Conservation (phyloP, 352 stramenopile genomes). For the Aphanomyces invadans region DNA sequence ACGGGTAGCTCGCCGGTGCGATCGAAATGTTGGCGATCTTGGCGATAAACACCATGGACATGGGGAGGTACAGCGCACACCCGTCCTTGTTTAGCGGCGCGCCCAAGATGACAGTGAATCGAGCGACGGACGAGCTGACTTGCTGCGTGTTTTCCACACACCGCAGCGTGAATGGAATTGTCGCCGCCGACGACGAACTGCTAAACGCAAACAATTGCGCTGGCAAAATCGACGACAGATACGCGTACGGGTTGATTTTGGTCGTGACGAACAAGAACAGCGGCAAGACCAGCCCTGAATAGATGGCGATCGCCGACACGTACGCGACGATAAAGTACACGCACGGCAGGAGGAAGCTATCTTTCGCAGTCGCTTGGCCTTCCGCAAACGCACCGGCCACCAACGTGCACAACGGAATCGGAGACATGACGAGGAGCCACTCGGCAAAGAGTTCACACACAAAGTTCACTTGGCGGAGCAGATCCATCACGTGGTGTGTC, state of each 20-base stretch:
- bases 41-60: constrained; percentile 36
- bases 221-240: constrained; percentile 26
- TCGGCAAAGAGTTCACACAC: constrained; percentile 13
- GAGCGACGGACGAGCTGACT: constrained; percentile 24
- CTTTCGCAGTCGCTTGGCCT: neutral
- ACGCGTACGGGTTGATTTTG: constrained; percentile 29
- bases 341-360: neutral
- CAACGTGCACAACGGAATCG: neutral
- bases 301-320: neutral
- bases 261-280: neutral
- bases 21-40: constrained; percentile 20
- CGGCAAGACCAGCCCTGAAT: constrained; percentile 9
- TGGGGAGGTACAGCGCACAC: constrained; percentile 28
- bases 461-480: constrained; percentile 19
- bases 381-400: neutral
- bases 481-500: constrained; percentile 15
- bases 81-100: constrained; percentile 34
- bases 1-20: constrained; percentile 25
- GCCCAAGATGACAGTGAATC: constrained; percentile 30
- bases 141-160: constrained; percentile 28
- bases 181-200: constrained; percentile 30
- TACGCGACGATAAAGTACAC: constrained; percentile 10
- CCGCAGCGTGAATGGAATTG: constrained; percentile 28
- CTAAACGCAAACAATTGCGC: constrained; percentile 31
- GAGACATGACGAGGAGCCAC: constrained; percentile 13